phyloP scores from a whole-genome alignment of 176 grass and related monocot species.

The Rhipidocladum racemiflorum region DNA sequence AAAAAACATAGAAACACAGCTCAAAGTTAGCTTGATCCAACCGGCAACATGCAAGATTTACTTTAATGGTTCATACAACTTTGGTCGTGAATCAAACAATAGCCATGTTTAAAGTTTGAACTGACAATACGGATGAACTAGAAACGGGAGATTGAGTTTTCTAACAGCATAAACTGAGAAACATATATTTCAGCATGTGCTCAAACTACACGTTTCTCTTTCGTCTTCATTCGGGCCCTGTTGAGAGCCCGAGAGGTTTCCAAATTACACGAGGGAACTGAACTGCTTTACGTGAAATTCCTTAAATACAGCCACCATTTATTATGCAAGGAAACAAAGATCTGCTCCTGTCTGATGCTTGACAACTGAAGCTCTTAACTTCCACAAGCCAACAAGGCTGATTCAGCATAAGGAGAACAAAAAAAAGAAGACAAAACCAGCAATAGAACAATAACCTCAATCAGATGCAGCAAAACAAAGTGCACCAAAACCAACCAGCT shows the following conservation, averaged over 20 bases:
- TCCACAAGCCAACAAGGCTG: background rate
- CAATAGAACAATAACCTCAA: slow-evolving; percentile 5
- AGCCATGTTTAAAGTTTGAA: background rate
- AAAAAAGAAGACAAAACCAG: background rate
- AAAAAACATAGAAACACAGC: too few relatives aligned
- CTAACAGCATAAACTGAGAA: background rate
- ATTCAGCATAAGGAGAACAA: background rate
- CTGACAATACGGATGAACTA: background rate
- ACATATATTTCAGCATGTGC: background rate
- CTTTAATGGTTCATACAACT: background rate
- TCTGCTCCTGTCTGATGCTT: background rate
- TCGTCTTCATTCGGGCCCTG: background rate
- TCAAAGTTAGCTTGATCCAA: too few relatives aligned
- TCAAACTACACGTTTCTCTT: background rate
- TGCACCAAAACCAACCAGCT: background rate
- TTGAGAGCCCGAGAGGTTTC: background rate
- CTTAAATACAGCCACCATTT: background rate
- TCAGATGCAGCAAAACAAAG: background rate
- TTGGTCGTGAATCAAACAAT: background rate
- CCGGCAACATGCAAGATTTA: background rate
- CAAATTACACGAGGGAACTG: background rate
- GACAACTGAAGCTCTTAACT: background rate
- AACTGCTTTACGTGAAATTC: background rate
- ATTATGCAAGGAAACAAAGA: background rate
- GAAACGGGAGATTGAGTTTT: background rate